These are phyloP conservation scores for Chlamydomonas reinhardtii DNA, from an alignment of 163 green algal genomes.

Conservation along the genomic window DNA sequence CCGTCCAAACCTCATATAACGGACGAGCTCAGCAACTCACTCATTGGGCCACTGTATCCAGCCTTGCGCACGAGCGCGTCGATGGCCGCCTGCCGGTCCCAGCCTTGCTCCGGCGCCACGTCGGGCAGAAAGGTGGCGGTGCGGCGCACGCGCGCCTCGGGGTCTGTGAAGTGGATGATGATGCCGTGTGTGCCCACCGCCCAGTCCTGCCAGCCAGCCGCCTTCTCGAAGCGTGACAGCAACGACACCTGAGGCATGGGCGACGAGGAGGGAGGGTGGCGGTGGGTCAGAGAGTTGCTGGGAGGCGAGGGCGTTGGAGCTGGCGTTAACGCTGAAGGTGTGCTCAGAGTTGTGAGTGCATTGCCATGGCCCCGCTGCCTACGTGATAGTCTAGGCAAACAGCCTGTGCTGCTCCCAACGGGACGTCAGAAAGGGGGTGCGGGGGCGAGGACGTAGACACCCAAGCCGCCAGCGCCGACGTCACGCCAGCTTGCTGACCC, in stretches of 20 bases:
- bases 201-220: slow-evolving; percentile 76
- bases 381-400: too few species aligned
- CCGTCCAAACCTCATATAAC: too few species aligned
- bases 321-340: too few species aligned
- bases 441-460: too few species aligned
- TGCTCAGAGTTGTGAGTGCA: too few species aligned
- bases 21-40: background rate
- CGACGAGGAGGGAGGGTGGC: background rate
- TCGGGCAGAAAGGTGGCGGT: slow-evolving; percentile 87
- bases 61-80: slow-evolving; percentile 80
- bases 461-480: too few species aligned
- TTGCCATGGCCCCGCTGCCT: too few species aligned
- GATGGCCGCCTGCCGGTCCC: slow-evolving; percentile 61
- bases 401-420: too few species aligned
- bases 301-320: slow-evolving; percentile 13
- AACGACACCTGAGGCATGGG: slow-evolving; percentile 65
- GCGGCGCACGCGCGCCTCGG: slow-evolving; percentile 40
- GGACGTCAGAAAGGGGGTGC: too few species aligned
- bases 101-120: slow-evolving; percentile 67
- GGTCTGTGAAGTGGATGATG: slow-evolving; percentile 76
- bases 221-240: slow-evolving; percentile 77
- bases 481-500: too few species aligned
- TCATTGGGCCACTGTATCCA: slow-evolving; percentile 59
- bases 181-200: slow-evolving; percentile 76
- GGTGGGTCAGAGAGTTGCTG: background rate